Conservation (phyloP, 148 eudicot genomes). For the Camellia granthamiana region DNA sequence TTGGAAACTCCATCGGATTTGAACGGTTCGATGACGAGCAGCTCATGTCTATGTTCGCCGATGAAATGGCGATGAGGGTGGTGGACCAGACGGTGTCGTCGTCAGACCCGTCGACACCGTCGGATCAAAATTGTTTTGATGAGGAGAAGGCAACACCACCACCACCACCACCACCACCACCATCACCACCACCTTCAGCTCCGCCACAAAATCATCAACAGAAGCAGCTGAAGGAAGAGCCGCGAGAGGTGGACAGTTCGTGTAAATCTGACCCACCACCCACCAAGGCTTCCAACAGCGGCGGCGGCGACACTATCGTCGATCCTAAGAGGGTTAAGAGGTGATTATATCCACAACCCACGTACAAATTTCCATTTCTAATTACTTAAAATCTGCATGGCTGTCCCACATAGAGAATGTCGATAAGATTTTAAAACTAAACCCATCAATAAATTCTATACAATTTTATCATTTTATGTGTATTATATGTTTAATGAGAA, state of each 20-base stretch:
- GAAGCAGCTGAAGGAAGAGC: slow-evolving; percentile 51
- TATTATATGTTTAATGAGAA: no score
- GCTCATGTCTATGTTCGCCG: slow-evolving; percentile 74
- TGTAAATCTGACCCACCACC: slow-evolving; percentile 19
- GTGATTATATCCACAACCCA: slow-evolving; percentile 25
- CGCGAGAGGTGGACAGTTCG: slow-evolving; percentile 58
- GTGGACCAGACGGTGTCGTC: slow-evolving; percentile 13
- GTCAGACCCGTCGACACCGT: slow-evolving; percentile 41
- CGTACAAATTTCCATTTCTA: neutral
- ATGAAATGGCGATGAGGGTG: slow-evolving; percentile 34
- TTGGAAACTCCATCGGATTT: slow-evolving; percentile 34
- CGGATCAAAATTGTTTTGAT: slow-evolving; percentile 46
- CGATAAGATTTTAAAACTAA: no score
- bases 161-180: neutral
- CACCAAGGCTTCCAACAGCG: slow-evolving; percentile 12
- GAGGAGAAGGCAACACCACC: slow-evolving; percentile 16
- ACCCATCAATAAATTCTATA: no score
- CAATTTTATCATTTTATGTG: no score
- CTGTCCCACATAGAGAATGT: neutral
- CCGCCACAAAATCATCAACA: neutral
- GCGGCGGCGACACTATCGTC: slow-evolving; percentile 23
- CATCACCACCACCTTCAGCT: no score
- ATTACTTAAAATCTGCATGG: neutral
- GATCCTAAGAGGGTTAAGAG: slow-evolving; percentile 96
- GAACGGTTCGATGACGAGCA: slow-evolving; percentile 77